Base-by-base conservation (phyloP, 306 rosid species). In the Quercus wislizeni region DNA sequence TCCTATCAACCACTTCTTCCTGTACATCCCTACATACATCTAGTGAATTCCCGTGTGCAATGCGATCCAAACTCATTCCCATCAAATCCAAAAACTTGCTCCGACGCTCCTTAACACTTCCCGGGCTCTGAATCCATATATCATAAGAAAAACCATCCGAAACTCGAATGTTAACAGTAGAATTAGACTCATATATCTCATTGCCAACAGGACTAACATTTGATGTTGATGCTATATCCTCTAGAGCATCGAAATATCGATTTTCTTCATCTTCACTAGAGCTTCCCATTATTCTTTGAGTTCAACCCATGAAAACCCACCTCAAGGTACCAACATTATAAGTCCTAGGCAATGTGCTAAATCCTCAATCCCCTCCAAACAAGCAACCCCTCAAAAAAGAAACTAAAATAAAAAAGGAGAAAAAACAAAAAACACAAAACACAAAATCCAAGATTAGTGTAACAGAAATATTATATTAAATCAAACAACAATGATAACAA, bases 261-360 rank as follows among this genome's bases (percentile, higher is more conserved):
- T 62, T 83, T 63, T 93, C 96, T 56, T 91, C 97, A 19, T 91
- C 89, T 69, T 78, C 96, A 23, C 93, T 87, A 75, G 85, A 76
- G 83, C 98, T 87, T 73, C 84, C 98, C 99, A 96, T 95, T 82
- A 75, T 87, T 69, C 77, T 80, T 79, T 43, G 23, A 80, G 89
- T 88, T 91, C 97, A 93, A 88, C 91, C 96, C 99, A 96, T 93
- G 85, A 90, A 88, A 87, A 20, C 80, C 83, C 75, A 76, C 88
- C 86, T 91, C 94, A 90, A 76, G 56, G 77, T 78, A 86, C 81
- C 92, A 85, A 80, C 89, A 93, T 85, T 88, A 83, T 72, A 85
- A 69, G 80, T 80, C 73, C 85, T 70, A 74, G 79, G 83, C 75
- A 85, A 90, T 76, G 86, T 51, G 77, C 82, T 83, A 83, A 87